A percentile compares a stretch with the other conserved stretches of the same genome.
phyloP scores from a whole-genome alignment of 768 basidiomycete species.

The Phaeotremella skinneri region DNA sequence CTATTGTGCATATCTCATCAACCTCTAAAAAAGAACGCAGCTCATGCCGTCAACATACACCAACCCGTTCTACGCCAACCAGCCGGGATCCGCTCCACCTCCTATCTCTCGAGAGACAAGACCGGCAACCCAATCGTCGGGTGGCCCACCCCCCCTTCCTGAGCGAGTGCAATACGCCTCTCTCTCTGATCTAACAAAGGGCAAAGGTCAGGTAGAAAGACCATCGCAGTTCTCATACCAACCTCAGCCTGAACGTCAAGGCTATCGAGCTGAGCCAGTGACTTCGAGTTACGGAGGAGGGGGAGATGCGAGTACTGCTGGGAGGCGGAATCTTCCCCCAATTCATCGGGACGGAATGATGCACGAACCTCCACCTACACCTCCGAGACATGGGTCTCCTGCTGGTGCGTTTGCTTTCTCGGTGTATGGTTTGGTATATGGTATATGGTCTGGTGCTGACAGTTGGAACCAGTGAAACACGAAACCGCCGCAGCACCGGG shows the following conservation, averaged over 20 bases:
- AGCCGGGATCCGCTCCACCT: no score
- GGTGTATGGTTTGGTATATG: no score
- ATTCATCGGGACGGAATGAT: constrained; percentile 15
- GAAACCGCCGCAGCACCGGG: neutral
- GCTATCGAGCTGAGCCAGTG: constrained; percentile 13
- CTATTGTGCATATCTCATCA: neutral
- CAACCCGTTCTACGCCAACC: neutral
- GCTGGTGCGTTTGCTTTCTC: neutral
- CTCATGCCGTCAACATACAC: neutral
- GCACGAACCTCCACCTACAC: constrained; percentile 12
- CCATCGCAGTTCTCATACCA: constrained; percentile 14
- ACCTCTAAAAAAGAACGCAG: neutral
- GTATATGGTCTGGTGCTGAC: neutral
- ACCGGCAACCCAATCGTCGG: neutral
- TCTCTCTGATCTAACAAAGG: constrained; percentile 19
- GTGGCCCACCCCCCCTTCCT: neutral
- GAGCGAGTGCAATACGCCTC: constrained; percentile 16
- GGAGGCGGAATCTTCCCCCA: constrained; percentile 22
- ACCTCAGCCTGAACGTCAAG: constrained; percentile 17
- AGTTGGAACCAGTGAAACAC: neutral
- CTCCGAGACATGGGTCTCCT: constrained; percentile 11
- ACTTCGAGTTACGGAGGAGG: no score
- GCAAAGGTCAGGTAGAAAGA: constrained; percentile 2
- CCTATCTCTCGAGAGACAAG: neutral
- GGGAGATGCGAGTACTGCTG: neutral